A percentile compares a stretch with the other conserved stretches of the same genome.
phyloP scores from a whole-genome alignment of 371 early-diverging fungal species.

The Paramicrosporidium saccamoebae region DNA sequence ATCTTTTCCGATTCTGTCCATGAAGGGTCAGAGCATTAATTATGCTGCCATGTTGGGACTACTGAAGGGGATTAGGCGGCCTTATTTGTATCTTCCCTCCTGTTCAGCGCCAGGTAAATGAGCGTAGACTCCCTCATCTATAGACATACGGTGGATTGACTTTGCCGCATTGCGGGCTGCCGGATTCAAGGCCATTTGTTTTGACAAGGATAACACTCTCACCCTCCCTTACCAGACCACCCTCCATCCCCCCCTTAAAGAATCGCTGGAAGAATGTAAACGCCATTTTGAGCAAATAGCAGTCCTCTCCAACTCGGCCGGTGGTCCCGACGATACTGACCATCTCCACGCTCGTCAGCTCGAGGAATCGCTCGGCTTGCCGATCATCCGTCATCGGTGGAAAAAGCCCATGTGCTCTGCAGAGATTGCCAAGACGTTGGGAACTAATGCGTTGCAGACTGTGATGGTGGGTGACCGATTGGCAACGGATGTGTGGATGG shows the following conservation, averaged over 20 bases:
- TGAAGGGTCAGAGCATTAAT: too few species aligned
- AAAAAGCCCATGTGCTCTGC: constrained; percentile 53
- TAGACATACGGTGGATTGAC: constrained; percentile 30
- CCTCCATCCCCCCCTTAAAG: constrained; percentile 28
- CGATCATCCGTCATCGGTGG: constrained; percentile 15
- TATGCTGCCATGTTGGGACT: too few species aligned
- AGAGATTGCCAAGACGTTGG: constrained; percentile 10
- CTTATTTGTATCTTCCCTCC: too few species aligned
- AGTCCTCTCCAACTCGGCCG: constrained; percentile 76
- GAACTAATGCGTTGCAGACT: constrained; percentile 7
- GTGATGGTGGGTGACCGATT: constrained; percentile 63
- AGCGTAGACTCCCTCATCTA: too few species aligned
- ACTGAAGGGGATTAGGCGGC: too few species aligned
- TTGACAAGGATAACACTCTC: constrained; percentile 81
- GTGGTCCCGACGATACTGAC: constrained; percentile 34
- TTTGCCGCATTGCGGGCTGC: constrained; percentile 13
- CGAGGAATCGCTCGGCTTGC: constrained; percentile 10
- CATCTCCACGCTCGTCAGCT: constrained; percentile 9
- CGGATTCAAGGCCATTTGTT: constrained; percentile 28
- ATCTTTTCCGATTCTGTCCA: too few species aligned
- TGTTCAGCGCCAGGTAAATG: too few species aligned
- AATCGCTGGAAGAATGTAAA: too few species aligned
- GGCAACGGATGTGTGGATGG: constrained; percentile 55
- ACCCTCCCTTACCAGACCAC: constrained; percentile 38
- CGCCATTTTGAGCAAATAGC: constrained; percentile 18